Evolutionary conservation across 768 basidiomycete genomes (phyloP), one percentile per base, ranked within the genome.

Genomic region (Tulasnella calospora): DNA sequence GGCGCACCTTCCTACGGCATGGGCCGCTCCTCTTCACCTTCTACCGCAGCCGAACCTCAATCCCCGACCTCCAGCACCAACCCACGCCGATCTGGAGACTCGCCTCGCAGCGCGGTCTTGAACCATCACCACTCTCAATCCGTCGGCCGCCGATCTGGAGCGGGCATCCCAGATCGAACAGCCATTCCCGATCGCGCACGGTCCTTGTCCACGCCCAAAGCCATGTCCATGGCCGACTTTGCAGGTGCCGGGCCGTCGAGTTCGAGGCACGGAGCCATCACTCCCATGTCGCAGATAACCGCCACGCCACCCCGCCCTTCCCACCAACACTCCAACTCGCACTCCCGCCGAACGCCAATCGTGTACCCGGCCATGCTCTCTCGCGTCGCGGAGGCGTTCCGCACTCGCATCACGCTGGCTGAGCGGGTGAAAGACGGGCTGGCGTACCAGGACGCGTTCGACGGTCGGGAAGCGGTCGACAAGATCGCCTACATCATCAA

Each of bases 401-500:
- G 91, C 73, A 89, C 92, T 79, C 92, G 95, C 69, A 90, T 99
- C 82, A 82, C 86, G 17, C 86, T 95, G 70, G 83, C 89, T 13
- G 96, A 98, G 85, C 89, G 92, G 74, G 85, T 92, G 84, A 99
- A 99, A 84, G 96, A 99, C 83, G 96, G 95, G 2, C 89, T 99
- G 81, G 94, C 94, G 7, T 99, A 99, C 86, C 95, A 94, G 82
- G 95, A 96, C 82, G 91, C 95, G 1, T 99, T 99, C 82, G 96
- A 99, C 83, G 98, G 98, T 5, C 91, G 96, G 35, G 95, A 97
- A 82, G 98, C 98, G 0, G 97, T 99, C 51, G 95, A 96, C 84
- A 94, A 95, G 85, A 94, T 99, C 81, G 92, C 95, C 19, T 95
- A 98, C 83, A 97, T 99, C 83, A 98, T 99, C 88, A 96, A 96